Evolutionary conservation across 352 stramenopile genomes (phyloP), one percentile per base, ranked within the genome.

Genomic region (Phytophthora sp.): DNA sequence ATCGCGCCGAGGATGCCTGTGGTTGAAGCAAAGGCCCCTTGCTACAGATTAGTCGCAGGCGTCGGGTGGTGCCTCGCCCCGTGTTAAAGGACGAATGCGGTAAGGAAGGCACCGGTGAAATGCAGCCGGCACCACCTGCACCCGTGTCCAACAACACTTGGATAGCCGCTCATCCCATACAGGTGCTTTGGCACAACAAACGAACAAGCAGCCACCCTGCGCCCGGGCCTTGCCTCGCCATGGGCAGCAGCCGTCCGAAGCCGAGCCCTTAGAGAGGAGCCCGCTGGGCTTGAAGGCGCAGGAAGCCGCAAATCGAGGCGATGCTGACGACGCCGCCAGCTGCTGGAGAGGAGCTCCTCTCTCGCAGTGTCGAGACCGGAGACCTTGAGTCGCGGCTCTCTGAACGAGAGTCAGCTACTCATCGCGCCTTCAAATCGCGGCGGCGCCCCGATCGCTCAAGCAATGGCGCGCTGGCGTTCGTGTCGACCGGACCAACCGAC

Each of bases 391-490:
- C 17, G 42, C 20, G n/a, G n/a, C n/a, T n/a, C n/a, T n/a, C n/a
- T n/a, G n/a, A n/a, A n/a, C n/a, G n/a, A n/a, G n/a, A n/a, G n/a
- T n/a, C n/a, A n/a, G n/a, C n/a, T n/a, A n/a, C n/a, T n/a, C n/a
- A n/a, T n/a, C n/a, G n/a, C n/a, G n/a, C n/a, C 37, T 54, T 54
- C 58, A 62, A 66, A 66, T 66, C 58, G 30, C 42, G 32, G 20
- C 17, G 48, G 58, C 34, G 34, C 59, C 56, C 55, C 46, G 38
- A 60, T 60, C 51, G 43, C 35, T 66, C 58, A 66, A 66, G 58
- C 21, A 60, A 54, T 12, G 42, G n/a, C 8, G 31, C 46, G 11
- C 21, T 49, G 20, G 26, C 58, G 58, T 52, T 66, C 49, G 49
- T 24, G 18, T 50, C 27, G 52, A 46, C 39, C 32, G 43, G 51